phyloP scores from a whole-genome alignment of 2,329 filamentous ascomycete species.

The Colletotrichum tanaceti region DNA sequence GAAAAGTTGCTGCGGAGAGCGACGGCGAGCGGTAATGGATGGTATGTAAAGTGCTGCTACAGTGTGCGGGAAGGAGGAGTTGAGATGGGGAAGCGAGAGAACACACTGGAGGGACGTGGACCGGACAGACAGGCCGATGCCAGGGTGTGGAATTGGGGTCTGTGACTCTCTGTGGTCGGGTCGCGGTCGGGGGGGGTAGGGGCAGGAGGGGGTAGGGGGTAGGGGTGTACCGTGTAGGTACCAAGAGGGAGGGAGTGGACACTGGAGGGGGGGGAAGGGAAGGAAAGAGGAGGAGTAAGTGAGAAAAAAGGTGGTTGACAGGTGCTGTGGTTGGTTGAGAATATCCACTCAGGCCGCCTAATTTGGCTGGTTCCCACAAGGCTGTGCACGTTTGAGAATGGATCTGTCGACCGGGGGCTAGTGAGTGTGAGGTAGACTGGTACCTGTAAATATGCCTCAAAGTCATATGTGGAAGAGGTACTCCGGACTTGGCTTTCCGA shows the following conservation, averaged over 20 bases:
- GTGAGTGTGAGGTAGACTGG: slow-evolving; percentile 6
- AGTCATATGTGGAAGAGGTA: background rate
- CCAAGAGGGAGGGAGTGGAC: background rate
- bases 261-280: slow-evolving; percentile 1
- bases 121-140: slow-evolving; percentile 20
- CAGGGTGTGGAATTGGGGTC: slow-evolving; percentile 24
- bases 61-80: slow-evolving; percentile 31
- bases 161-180: slow-evolving; percentile 13
- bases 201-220: background rate
- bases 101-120: slow-evolving; percentile 17
- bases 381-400: slow-evolving; percentile 44
- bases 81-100: slow-evolving; percentile 38
- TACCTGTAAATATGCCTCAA: slow-evolving; percentile 13
- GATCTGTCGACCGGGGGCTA: slow-evolving; percentile 29
- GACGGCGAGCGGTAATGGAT: slow-evolving; percentile 18
- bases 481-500: background rate
- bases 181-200: slow-evolving; percentile 16
- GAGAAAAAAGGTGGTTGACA: slow-evolving; percentile 8
- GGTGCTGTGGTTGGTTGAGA: slow-evolving; percentile 18
- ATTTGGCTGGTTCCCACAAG: slow-evolving; percentile 41
- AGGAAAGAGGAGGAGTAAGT: background rate
- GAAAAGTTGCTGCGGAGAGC: slow-evolving; percentile 20
- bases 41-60: background rate
- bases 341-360: slow-evolving; percentile 25
- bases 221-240: too few species aligned